These are phyloP conservation scores for Marchantia polymorpha DNA, from an alignment of 225 moss, liverwort and hornwort species.

Conservation along the genomic window DNA sequence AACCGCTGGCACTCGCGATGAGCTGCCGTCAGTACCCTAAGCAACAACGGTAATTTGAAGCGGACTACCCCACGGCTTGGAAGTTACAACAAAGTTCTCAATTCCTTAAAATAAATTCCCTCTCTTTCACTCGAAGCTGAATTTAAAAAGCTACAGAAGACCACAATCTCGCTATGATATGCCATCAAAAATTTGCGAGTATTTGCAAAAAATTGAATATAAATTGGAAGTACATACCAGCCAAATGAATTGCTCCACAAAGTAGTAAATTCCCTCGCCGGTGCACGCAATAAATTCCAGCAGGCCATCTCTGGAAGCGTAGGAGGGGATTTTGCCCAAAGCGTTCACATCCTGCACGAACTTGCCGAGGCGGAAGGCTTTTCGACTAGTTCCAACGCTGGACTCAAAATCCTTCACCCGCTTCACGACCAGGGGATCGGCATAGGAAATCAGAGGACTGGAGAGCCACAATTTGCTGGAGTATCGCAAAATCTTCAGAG, in stretches of 20 bases:
- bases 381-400: slow-evolving; percentile 82
- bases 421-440: slow-evolving; percentile 38
- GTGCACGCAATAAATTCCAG: slow-evolving; percentile 68
- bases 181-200: not conserved
- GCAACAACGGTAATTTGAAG: not conserved
- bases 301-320: slow-evolving; percentile 46
- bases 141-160: not conserved
- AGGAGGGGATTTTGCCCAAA: slow-evolving; percentile 44
- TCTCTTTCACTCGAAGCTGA: not conserved
- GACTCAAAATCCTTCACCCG: slow-evolving; percentile 68
- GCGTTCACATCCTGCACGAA: slow-evolving; percentile 87
- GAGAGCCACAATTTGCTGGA: slow-evolving; percentile 67
- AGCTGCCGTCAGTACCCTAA: not conserved
- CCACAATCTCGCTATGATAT: not conserved
- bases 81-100: not conserved
- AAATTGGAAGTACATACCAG: slow-evolving; percentile 50
- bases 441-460: slow-evolving; percentile 44
- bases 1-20: not conserved
- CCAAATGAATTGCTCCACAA: slow-evolving; percentile 96
- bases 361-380: slow-evolving; percentile 92
- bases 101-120: not conserved
- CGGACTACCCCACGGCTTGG: too few relatives aligned
- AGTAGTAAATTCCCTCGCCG: slow-evolving; percentile 87
- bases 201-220: not conserved
- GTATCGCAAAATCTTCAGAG: slow-evolving; percentile 87